Evolutionary conservation across 306 rosid genomes (phyloP).

Genomic region (Sicyos baderoa): DNA sequence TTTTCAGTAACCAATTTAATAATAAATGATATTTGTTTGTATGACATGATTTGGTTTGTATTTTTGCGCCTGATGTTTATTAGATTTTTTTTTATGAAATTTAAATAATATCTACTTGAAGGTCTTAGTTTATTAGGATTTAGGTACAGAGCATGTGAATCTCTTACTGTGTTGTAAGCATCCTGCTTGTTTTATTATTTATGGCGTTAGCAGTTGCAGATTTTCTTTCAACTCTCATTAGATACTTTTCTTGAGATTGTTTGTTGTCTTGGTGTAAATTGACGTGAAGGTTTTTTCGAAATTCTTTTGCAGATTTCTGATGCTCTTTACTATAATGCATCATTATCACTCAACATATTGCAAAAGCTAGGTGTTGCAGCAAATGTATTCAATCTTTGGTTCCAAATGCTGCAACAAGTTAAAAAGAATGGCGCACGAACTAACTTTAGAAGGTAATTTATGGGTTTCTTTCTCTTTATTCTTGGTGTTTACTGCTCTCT

Average conservation of each 20-base stretch:
- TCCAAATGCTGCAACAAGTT: slow-evolving; percentile 78
- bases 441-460: slow-evolving; percentile 62
- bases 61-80: neutral
- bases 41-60: neutral
- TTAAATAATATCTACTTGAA: neutral
- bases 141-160: neutral
- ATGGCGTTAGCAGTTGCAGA: neutral
- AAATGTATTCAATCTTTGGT: slow-evolving; percentile 82
- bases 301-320: slow-evolving; percentile 58
- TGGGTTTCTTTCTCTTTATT: neutral
- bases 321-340: slow-evolving; percentile 81
- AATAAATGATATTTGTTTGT: neutral
- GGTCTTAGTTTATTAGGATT: neutral
- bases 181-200: neutral
- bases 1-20: neutral
- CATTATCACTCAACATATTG: slow-evolving; percentile 62
- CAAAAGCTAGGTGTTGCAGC: slow-evolving; percentile 74
- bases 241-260: neutral
- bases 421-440: slow-evolving; percentile 64
- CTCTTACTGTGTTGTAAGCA: no score
- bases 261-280: slow-evolving; percentile 8
- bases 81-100: neutral
- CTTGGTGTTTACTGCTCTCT: neutral
- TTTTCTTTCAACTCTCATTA: neutral
- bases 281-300: slow-evolving; percentile 14